Evolutionary conservation across 78 protist genomes (phyloP).

Genomic region (Dictyostelium capitatum): DNA sequence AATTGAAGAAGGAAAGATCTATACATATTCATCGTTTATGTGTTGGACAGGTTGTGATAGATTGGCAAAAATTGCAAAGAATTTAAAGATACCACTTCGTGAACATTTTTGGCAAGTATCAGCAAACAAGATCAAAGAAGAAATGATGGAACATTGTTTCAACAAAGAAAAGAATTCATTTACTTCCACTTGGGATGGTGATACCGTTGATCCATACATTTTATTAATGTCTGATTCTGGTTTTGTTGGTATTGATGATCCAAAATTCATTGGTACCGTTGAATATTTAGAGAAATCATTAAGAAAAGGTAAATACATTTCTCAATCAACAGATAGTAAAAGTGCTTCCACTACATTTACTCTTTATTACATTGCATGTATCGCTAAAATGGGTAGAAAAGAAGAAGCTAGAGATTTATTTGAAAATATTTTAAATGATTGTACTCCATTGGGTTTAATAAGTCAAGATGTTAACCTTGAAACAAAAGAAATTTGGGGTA

Average conservation of each 20-base stretch:
- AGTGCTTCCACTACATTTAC: conserved; percentile 47
- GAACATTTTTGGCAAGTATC: conserved; percentile 59
- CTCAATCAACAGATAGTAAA: neutral
- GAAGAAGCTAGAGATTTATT: conserved; percentile 84
- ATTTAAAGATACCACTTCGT: conserved; percentile 40
- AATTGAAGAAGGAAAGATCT: conserved; percentile 55
- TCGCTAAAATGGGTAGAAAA: conserved; percentile 64
- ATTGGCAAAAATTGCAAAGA: conserved; percentile 77
- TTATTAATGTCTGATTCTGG: conserved; percentile 68
- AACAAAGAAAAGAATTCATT: conserved; percentile 47
- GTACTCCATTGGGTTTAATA: conserved; percentile 75
- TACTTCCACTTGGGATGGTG: conserved; percentile 61
- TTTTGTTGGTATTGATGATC: conserved; percentile 32
- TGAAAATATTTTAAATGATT: conserved; percentile 74
- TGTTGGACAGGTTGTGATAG: conserved; percentile 87
- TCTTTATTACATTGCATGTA: conserved; percentile 25
- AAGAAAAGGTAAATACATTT: conserved; percentile 40
- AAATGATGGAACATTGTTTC: conserved; percentile 38
- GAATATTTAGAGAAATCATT: conserved; percentile 37
- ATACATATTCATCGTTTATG: conserved; percentile 73
- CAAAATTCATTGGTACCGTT: conserved; percentile 49
- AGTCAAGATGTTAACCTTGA: conserved; percentile 70
- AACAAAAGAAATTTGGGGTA: conserved; percentile 85
- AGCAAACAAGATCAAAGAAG: conserved; percentile 73
- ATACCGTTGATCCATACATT: conserved; percentile 71